Percentiles rank a stretch among this genome's conserved stretches.
Evolutionary conservation across 352 stramenopile species (phyloP).

Genomic region (Pythium grandisporangium): DNA sequence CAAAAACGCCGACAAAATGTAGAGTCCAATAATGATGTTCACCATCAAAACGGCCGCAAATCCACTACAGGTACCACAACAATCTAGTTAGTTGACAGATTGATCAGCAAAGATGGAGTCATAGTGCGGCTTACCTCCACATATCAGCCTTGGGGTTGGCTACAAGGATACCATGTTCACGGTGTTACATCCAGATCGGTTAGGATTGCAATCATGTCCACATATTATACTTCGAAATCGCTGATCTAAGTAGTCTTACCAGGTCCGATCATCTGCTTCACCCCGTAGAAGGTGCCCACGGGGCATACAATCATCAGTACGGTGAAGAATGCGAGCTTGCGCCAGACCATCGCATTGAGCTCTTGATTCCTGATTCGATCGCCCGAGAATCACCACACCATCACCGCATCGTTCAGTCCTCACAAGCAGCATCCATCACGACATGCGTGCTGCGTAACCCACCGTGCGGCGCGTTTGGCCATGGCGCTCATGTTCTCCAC

Average conservation of each 20-base stretch:
- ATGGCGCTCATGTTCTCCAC: conserved; percentile 13
- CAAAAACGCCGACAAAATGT: conserved; percentile 63
- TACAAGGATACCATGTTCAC: too few species aligned
- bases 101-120: not conserved
- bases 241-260: conserved; percentile 12
- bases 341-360: conserved; percentile 64
- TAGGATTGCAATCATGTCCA: too few species aligned
- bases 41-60: conserved; percentile 60
- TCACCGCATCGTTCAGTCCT: too few species aligned
- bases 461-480: conserved; percentile 12
- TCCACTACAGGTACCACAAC: conserved; percentile 29
- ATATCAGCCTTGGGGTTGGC: conserved; percentile 50
- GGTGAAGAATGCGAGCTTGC: conserved; percentile 67
- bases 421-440: not conserved
- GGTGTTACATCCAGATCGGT: too few species aligned
- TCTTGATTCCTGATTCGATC: conserved; percentile 56
- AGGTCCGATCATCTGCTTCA: conserved; percentile 33
- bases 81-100: too few species aligned
- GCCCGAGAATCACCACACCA: too few species aligned
- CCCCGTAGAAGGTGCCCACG: conserved; percentile 50
- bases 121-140: too few species aligned
- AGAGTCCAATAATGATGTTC: conserved; percentile 71
- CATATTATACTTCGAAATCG: too few species aligned
- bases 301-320: conserved; percentile 56
- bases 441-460: not conserved